These are phyloP conservation scores for Clonostachys sp. DNA, from an alignment of 2,329 filamentous ascomycete species.

Conservation along the genomic window DNA sequence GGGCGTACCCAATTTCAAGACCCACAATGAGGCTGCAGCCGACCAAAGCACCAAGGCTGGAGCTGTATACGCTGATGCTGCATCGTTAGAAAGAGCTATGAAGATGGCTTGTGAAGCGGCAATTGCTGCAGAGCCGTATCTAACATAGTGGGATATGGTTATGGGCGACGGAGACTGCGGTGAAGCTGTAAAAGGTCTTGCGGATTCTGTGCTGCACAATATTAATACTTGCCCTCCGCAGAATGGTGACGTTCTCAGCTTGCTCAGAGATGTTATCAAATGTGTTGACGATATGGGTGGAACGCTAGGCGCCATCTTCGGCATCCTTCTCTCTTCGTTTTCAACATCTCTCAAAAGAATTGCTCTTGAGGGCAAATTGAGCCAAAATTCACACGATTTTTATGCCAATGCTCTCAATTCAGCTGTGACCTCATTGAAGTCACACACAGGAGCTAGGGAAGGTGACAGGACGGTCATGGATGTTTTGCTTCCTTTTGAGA, in stretches of 20 bases:
- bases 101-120: conserved; percentile 21
- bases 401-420: conserved; percentile 11
- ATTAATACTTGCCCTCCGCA: conserved; percentile 17
- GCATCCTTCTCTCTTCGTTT: conserved; percentile 30
- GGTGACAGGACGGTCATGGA: conserved; percentile 62
- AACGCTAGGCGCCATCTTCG: conserved; percentile 23
- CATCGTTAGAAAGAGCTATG: conserved; percentile 14
- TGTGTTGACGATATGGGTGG: conserved; percentile 30
- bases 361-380: background rate
- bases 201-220: conserved; percentile 16
- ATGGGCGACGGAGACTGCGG: conserved; percentile 18
- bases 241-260: conserved; percentile 19
- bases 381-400: background rate
- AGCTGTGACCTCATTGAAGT: conserved; percentile 13
- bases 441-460: conserved; percentile 15
- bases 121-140: conserved; percentile 21
- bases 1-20: background rate
- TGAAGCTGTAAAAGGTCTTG: conserved; percentile 21
- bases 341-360: conserved; percentile 26
- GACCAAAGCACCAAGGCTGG: conserved; percentile 15
- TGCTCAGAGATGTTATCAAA: conserved; percentile 38
- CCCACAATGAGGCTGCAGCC: conserved; percentile 7
- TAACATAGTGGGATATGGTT: conserved; percentile 24
- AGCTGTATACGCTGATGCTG: conserved; percentile 12
- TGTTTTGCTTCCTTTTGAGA: conserved; percentile 65